These are phyloP conservation scores for Paratinospora sagittata DNA, from an alignment of 164 flowering plant genomes.

Conservation along the genomic window DNA sequence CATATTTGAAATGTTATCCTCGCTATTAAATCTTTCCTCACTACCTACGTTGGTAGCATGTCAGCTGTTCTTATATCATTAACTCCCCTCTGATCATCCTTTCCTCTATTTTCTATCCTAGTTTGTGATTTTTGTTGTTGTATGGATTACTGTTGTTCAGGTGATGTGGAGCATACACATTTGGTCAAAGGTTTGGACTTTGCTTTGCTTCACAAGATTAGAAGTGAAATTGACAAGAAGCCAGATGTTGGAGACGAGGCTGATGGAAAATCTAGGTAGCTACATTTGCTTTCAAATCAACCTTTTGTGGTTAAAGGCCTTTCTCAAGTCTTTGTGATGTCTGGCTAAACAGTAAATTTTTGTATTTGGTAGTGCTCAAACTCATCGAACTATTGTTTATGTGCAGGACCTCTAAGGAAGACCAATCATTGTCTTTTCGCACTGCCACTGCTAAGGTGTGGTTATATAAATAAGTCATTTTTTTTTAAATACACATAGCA, in stretches of 20 bases:
- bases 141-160: constrained; percentile 29
- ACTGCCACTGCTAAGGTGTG: constrained; percentile 83
- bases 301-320: background rate
- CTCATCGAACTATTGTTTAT: background rate
- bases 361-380: background rate
- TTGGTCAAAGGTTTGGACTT: constrained; percentile 96
- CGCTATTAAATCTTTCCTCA: background rate
- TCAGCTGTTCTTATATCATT: background rate
- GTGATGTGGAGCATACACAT: constrained; percentile 99
- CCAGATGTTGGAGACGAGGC: constrained; percentile 67
- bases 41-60: background rate
- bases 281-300: background rate
- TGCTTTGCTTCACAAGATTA: constrained; percentile 84
- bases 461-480: background rate
- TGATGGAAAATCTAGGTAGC: constrained; percentile 69
- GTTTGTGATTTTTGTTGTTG: background rate
- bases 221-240: constrained; percentile 94
- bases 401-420: constrained; percentile 64
- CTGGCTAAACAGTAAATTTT: background rate
- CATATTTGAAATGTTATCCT: background rate
- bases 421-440: constrained; percentile 72
- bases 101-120: background rate
- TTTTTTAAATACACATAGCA: background rate
- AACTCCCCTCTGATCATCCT: too few relatives aligned
- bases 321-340: background rate